These are phyloP conservation scores for Cadophora sp. DNA, from an alignment of 2,329 filamentous ascomycete genomes.

Conservation along the genomic window DNA sequence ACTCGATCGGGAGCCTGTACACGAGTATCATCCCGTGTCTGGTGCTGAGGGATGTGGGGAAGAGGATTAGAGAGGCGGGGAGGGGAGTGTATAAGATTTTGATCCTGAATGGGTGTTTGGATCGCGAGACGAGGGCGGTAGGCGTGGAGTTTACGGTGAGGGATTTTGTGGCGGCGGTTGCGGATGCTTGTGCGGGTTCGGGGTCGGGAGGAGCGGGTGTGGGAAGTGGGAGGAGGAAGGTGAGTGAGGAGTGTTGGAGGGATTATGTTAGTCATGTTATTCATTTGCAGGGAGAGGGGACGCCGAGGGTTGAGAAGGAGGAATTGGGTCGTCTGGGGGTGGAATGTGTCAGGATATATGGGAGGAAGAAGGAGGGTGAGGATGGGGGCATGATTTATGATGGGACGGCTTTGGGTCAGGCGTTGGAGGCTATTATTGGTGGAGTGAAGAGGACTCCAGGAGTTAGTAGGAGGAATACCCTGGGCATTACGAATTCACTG, in stretches of 20 bases:
- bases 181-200: slow-evolving; percentile 63
- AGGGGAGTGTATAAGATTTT: slow-evolving; percentile 66
- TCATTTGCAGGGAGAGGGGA: slow-evolving; percentile 74
- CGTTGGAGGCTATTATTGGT: slow-evolving; percentile 79
- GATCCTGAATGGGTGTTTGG: slow-evolving; percentile 79
- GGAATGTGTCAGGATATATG: slow-evolving; percentile 78
- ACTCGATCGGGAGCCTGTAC: slow-evolving; percentile 93
- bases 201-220: slow-evolving; percentile 7
- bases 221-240: slow-evolving; percentile 32
- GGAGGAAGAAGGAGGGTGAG: slow-evolving; percentile 62
- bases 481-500: slow-evolving; percentile 42
- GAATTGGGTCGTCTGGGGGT: slow-evolving; percentile 73
- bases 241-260: slow-evolving; percentile 56
- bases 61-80: slow-evolving; percentile 57
- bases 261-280: slow-evolving; percentile 85
- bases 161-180: slow-evolving; percentile 85
- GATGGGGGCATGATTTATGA: slow-evolving; percentile 73
- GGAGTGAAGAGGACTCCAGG: slow-evolving; percentile 52
- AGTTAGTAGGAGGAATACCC: slow-evolving; percentile 64
- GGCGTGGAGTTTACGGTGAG: slow-evolving; percentile 69
- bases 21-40: slow-evolving; percentile 87
- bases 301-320: slow-evolving; percentile 73
- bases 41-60: slow-evolving; percentile 77
- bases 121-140: slow-evolving; percentile 83
- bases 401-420: slow-evolving; percentile 73